phyloP scores from a whole-genome alignment of 495 filamentous ascomycete genomes.

The Aspergillus cavernicola region DNA sequence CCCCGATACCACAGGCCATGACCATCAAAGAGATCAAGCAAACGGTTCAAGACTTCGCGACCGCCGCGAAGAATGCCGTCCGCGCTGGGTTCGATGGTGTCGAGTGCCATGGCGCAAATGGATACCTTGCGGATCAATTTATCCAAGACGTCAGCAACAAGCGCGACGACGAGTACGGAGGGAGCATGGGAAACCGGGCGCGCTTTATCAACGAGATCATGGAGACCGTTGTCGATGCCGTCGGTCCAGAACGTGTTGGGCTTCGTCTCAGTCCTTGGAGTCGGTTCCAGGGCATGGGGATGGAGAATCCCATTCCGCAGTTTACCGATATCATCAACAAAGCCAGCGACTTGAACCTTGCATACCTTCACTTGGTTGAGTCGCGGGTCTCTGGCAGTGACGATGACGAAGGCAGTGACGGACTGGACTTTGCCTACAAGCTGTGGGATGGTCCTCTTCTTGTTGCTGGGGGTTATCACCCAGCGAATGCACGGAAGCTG shows the following conservation, averaged over 20 bases:
- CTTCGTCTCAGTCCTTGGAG: slow-evolving; percentile 60
- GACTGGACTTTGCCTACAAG: slow-evolving; percentile 40
- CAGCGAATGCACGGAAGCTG: slow-evolving; percentile 34
- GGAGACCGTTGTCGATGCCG: slow-evolving; percentile 53
- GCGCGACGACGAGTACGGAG: slow-evolving; percentile 63
- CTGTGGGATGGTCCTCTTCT: slow-evolving; percentile 50
- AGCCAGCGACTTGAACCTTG: slow-evolving; percentile 46
- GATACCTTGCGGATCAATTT: slow-evolving; percentile 75
- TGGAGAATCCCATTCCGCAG: slow-evolving; percentile 56
- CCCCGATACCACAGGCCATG: slow-evolving; percentile 41
- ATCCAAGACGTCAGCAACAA: slow-evolving; percentile 55
- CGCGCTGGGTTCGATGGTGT: slow-evolving; percentile 73
- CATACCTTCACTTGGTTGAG: slow-evolving; percentile 51
- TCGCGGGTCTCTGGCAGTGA: slow-evolving; percentile 4
- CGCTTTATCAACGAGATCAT: slow-evolving; percentile 58
- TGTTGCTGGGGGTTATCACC: slow-evolving; percentile 53
- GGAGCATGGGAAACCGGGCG: slow-evolving; percentile 61
- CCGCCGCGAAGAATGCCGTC: slow-evolving; percentile 59
- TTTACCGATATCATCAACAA: slow-evolving; percentile 50
- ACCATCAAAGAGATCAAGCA: slow-evolving; percentile 53
- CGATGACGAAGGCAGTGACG: slow-evolving; percentile 34
- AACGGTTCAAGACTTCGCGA: slow-evolving; percentile 51
- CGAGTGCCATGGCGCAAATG: slow-evolving; percentile 72
- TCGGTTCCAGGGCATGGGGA: slow-evolving; percentile 60
- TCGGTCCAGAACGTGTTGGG: slow-evolving; percentile 55